Evolutionary conservation across 2,329 filamentous ascomycete species (phyloP), one percentile per base, ranked within the genome.

Genomic region (Ceratocystis papillata): DNA sequence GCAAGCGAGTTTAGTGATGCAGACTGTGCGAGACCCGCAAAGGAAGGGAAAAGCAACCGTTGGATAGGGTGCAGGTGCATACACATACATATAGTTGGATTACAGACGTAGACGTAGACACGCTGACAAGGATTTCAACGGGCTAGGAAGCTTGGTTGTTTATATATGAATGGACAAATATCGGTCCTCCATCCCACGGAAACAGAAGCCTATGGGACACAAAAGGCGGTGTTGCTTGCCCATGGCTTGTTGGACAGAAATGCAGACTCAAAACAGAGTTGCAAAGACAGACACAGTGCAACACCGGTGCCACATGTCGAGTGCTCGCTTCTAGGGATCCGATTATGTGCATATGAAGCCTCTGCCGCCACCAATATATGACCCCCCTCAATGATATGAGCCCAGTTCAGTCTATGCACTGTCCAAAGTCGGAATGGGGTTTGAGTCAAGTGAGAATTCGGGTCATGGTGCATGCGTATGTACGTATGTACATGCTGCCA

Each of bases 11-110:
- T 37, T 7, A 59, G 55, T 37, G 55, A 37, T 33, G 55, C 28
- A 59, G 33, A 59, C 7, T 59, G 55, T 33, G 55, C 28, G n/a
- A 59, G 55, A 59, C 55, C 55, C 55, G 55, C 55, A 37, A 59
- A 59, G 55, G 55, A 59, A 59, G 55, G 55, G 55, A 59, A 59
- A 41, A 25, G 37, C 17, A 37, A 37, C 8, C 1, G 28, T 37
- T 33, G 25, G 28, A 59, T 59, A 53, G 55, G 55, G 55, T 59
- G 28, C 33, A 59, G 28, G 7, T 37, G 55, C 55, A 59, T 59
- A 37, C 55, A 15, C 30, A 59, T 37, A 59, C 30, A 10, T n/a
- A 37, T 33, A 30, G 53, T n/a, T 33, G 25, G 22, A 30, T 28
- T 28, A 25, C 28, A 20, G 48, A 53, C 20, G 20, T 53, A 53